Base-by-base conservation (phyloP, 2,329 filamentous ascomycete genomes). In the Aureobasidium sp. region DNA sequence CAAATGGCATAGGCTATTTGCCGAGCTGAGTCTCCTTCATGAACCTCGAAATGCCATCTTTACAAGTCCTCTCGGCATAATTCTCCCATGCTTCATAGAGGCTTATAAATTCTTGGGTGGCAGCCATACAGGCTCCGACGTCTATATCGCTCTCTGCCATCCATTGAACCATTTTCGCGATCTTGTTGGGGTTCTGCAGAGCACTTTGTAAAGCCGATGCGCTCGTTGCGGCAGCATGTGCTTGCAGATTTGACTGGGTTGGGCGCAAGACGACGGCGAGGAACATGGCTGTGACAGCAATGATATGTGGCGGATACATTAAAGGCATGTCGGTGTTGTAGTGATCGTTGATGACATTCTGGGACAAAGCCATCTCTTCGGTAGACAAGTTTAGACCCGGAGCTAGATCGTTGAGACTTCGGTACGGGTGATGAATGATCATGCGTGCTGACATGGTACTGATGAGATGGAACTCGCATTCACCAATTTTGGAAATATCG, bases 391-490 rank as follows among this genome's bases (percentile, higher is more conserved):
- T 89, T 84, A 58, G 5, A 7, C 34, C 26, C 58, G 79, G 77
- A 66, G 90, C 86, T 47, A 96, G 79, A 47, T 87, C 85, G 5
- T 83, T 83, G 34, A 97, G 79, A 44, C 88, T 91, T 60, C 91
- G 89, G 75, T 96, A 96, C 0, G 92, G 92, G 71, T 96, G 91
- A 74, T 96, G 90, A 20, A 96, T 79, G 71, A 96, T 95, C 67
- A 97, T 83, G 68, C 95, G 90, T 5, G 90, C 92, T 74, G 85
- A 88, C 84, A 97, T 89, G 71, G 96, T 92, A 29, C 89, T 91
- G 69, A 97, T 96, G 62, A 97, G 81, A 63, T 85, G 89, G 76
- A 96, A 97, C 73, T 97, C 92, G 82, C 90, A 96, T 78, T 97
- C 92, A 69, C 92, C 92, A 42, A 97, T 83, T 70, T 91, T 90